Evolutionary conservation across 2,329 filamentous ascomycete species (phyloP).

Genomic region (Coniella vitis): DNA sequence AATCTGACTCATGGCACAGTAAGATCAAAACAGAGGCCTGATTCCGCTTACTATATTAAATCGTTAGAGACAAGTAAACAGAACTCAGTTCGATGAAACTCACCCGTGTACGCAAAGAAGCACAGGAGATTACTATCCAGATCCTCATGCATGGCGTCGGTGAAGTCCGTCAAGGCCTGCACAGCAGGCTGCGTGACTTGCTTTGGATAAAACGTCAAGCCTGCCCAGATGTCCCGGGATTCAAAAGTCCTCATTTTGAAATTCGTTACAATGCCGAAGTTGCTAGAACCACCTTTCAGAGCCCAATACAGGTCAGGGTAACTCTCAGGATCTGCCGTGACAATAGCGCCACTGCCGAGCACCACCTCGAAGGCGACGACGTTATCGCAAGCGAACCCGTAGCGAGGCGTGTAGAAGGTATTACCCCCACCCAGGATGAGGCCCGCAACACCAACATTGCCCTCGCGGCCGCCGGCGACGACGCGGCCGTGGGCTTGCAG

Average conservation of each 20-base stretch:
- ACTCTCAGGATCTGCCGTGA: background rate
- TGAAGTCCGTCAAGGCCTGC: constrained; percentile 4
- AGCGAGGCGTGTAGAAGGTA: constrained; percentile 2
- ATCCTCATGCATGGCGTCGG: background rate
- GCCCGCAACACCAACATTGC: constrained; percentile 2
- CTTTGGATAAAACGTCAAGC: constrained; percentile 17
- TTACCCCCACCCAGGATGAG: constrained; percentile 3
- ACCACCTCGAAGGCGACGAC: constrained; percentile 7
- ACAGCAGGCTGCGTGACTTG: constrained; percentile 10
- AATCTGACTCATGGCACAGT: too few relatives aligned
- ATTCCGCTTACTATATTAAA: background rate
- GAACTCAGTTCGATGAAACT: too few relatives aligned
- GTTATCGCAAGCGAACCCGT: background rate
- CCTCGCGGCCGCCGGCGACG: constrained; percentile 1
- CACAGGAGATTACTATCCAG: background rate
- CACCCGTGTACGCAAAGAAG: background rate
- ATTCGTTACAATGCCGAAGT: constrained; percentile 31
- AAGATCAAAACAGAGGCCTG: background rate
- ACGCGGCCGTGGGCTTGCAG: background rate
- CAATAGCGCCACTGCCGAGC: constrained; percentile 1
- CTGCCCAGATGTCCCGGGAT: constrained; percentile 20
- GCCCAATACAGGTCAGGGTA: constrained; percentile 20
- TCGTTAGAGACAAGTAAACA: too few relatives aligned
- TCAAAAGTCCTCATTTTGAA: constrained; percentile 17
- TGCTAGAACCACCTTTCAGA: constrained; percentile 37